Conservation (phyloP, 2,329 filamentous ascomycete genomes). For the Ophiocordyceps unilateralis region DNA sequence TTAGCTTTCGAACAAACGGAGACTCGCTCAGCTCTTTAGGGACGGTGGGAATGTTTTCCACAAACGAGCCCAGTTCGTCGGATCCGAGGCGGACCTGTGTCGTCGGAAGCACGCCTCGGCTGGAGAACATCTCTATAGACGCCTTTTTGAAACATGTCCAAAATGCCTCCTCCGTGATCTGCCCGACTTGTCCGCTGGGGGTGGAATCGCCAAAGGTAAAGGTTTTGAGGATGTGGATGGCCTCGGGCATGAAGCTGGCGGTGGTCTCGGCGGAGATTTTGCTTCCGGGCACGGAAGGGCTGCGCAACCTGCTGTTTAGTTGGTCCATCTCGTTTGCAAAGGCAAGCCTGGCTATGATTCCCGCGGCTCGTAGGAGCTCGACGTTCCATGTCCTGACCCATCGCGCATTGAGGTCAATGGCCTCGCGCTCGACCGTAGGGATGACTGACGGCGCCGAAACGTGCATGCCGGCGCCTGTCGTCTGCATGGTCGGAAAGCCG, state of each 20-base stretch:
- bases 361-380: conserved; percentile 79
- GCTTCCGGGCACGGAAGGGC: conserved; percentile 23
- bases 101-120: conserved; percentile 70
- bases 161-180: conserved; percentile 85
- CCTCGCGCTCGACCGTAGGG: conserved; percentile 90
- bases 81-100: conserved; percentile 63
- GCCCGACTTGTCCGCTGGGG: conserved; percentile 65
- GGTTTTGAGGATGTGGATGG: conserved; percentile 68
- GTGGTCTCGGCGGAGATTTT: conserved; percentile 48
- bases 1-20: conserved; percentile 65
- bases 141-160: conserved; percentile 80
- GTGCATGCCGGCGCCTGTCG: conserved; percentile 83
- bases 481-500: conserved; percentile 93
- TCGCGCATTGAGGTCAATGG: conserved; percentile 87
- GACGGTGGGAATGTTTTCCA: conserved; percentile 75
- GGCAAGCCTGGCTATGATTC: conserved; percentile 75
- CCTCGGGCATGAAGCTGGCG: conserved; percentile 53
- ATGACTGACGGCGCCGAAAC: conserved; percentile 93
- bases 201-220: conserved; percentile 86
- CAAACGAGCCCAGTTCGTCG: conserved; percentile 50
- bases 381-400: conserved; percentile 93
- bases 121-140: conserved; percentile 76
- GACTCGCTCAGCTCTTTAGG: conserved; percentile 57
- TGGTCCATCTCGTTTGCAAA: conserved; percentile 78
- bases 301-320: conserved; percentile 43